phyloP scores from a whole-genome alignment of 2,329 filamentous ascomycete species.

The Torrubiella hemipterigena region DNA sequence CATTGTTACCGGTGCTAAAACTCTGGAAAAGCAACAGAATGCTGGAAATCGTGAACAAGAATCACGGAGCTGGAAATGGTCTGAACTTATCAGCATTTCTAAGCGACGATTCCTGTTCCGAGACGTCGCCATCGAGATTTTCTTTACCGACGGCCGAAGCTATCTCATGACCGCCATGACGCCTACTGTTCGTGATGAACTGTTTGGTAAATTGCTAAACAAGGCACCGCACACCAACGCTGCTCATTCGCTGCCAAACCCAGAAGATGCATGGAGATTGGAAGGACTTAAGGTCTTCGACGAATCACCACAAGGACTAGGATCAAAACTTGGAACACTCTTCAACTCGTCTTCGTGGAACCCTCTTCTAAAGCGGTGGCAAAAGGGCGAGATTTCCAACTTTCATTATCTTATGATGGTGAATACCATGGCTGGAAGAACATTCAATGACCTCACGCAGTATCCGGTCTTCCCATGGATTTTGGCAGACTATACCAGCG shows the following conservation, averaged over 20 bases:
- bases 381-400: slow-evolving; percentile 90
- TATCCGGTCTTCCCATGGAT: slow-evolving; percentile 99
- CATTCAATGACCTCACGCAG: slow-evolving; percentile 95
- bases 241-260: slow-evolving; percentile 55
- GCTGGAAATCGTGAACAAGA: slow-evolving; percentile 55
- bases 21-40: slow-evolving; percentile 47
- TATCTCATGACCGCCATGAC: slow-evolving; percentile 83
- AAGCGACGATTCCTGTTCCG: slow-evolving; percentile 92
- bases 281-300: slow-evolving; percentile 65
- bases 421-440: slow-evolving; percentile 92
- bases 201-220: slow-evolving; percentile 62
- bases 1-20: slow-evolving; percentile 64
- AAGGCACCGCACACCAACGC: slow-evolving; percentile 74
- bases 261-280: slow-evolving; percentile 84
- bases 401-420: slow-evolving; percentile 98
- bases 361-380: slow-evolving; percentile 79
- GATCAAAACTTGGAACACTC: slow-evolving; percentile 82
- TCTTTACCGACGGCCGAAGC: slow-evolving; percentile 93
- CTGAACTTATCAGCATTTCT: slow-evolving; percentile 86
- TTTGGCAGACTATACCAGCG: slow-evolving; percentile 86
- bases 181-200: slow-evolving; percentile 60
- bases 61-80: slow-evolving; percentile 85
- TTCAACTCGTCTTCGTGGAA: slow-evolving; percentile 77
- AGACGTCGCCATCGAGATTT: slow-evolving; percentile 92
- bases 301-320: slow-evolving; percentile 51